Evolutionary conservation across 495 filamentous ascomycete genomes (phyloP).

Genomic region (Penicilliopsis zonata): DNA sequence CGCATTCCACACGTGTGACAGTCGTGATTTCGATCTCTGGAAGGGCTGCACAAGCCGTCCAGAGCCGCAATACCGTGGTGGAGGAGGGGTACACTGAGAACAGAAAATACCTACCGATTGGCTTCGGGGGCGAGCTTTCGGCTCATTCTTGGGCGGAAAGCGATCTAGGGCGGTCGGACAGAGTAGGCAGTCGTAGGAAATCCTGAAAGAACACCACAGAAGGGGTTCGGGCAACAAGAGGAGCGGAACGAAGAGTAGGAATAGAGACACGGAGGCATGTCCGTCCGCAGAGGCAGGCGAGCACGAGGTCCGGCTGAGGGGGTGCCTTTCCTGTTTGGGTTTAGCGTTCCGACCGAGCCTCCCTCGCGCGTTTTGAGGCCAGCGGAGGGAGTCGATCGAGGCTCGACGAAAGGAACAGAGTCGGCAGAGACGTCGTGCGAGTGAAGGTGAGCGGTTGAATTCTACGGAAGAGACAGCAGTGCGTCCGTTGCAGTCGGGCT

Average conservation of each 20-base stretch:
- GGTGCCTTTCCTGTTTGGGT: conserved; percentile 16
- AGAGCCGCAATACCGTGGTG: no score
- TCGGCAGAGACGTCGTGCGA: neutral
- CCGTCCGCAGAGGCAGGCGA: conserved; percentile 3
- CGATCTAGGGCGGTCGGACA: conserved; percentile 1
- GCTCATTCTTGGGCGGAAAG: conserved; percentile 32
- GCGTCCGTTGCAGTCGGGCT: no score
- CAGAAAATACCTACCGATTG: conserved; percentile 62
- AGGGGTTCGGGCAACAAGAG: conserved; percentile 4
- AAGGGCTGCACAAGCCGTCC: no score
- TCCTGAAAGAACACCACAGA: conserved; percentile 7
- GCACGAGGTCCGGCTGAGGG: conserved; percentile 13
- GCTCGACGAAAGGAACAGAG: no score
- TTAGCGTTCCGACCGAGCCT: conserved; percentile 15
- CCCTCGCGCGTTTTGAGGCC: conserved; percentile 7
- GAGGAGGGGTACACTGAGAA: conserved; percentile 22
- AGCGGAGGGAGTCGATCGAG: neutral
- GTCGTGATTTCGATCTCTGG: no score
- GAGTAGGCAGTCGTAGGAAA: conserved; percentile 4
- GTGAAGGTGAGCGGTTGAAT: no score
- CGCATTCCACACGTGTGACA: no score
- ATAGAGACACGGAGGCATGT: neutral
- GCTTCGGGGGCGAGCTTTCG: conserved; percentile 90
- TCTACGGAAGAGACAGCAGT: no score
- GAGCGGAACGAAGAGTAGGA: conserved; percentile 6